Evolutionary conservation across 257 asterid species (phyloP), one percentile per base, ranked within the genome.

Genomic region (Henckelia pumila): DNA sequence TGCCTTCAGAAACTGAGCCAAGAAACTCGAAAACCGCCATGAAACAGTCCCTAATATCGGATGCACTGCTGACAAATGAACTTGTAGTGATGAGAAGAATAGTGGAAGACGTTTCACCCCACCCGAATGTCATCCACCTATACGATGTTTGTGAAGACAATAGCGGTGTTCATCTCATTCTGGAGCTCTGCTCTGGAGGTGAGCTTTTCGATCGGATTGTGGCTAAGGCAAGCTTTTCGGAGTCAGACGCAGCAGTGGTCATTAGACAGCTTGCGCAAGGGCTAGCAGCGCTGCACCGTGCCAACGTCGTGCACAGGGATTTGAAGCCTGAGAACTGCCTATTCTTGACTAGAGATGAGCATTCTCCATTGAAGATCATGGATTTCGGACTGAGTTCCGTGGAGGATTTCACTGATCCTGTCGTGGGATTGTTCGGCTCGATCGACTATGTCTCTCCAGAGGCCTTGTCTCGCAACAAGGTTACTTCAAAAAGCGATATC

Each of bases 311-410:
- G 4, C 97, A 90, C 8, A 66, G 97, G 74, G 97, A 90, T 67
- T 80, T 90, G 79, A 90, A 90, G 83, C 97, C 97, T 0, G 96
- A 90, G 75, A 90, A 90, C 52, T 90, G 97, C 47, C 65, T 90
- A 55, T 90, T 90, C 76, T 63, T 84, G 82, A 83, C 79, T 52
- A 84, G 77, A 47, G 88, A 81, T 1, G 85, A 90, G 64, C 40
- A 75, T 72, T 86, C 97, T 20, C 78, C 92, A 0, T 66, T 90
- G 79, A 90, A 90, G 84, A 88, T 90, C 26, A 90, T 86, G 97
- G 97, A 90, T 37, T 90, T 90, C 60, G 97, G 97, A 29, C 74
- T 90, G 49, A 90, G 97, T 56, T 90, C 97, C 13, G 85, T 88
- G 0, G 89, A 88, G 82, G 97, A 88, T 68, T 90, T 84, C 60